phyloP scores from a whole-genome alignment of 2,329 filamentous ascomycete genomes.

The Penicillium olsonii region DNA sequence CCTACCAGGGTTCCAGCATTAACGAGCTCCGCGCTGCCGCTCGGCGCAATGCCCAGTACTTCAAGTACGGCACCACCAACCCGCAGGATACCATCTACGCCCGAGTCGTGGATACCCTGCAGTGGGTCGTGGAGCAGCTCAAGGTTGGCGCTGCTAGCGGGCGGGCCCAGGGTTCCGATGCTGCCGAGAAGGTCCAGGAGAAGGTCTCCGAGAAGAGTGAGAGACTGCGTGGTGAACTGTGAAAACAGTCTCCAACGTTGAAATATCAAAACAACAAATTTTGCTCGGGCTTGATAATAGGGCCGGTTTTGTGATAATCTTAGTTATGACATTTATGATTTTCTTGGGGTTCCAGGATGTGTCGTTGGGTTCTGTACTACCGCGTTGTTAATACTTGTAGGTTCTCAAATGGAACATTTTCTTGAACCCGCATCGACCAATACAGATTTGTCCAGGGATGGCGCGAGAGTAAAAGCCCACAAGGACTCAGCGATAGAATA shows the following conservation, averaged over 20 bases:
- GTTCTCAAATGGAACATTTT: no score
- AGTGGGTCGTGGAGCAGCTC: slow-evolving; percentile 53
- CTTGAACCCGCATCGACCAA: no score
- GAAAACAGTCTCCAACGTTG: slow-evolving; percentile 6
- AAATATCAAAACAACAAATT: slow-evolving; percentile 1
- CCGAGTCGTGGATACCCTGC: slow-evolving; percentile 54
- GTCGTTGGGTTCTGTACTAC: background rate
- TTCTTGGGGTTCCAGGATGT: slow-evolving; percentile 6
- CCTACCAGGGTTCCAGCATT: slow-evolving; percentile 66
- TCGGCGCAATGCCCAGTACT: slow-evolving; percentile 73
- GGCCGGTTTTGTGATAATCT: slow-evolving; percentile 4
- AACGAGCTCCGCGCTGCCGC: slow-evolving; percentile 72
- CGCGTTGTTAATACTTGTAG: no score
- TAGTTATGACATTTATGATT: slow-evolving; percentile 23
- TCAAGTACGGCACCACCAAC: slow-evolving; percentile 71
- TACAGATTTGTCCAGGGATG: no score
- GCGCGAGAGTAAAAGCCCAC: no score
- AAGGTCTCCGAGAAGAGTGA: slow-evolving; percentile 55
- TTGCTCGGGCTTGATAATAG: background rate
- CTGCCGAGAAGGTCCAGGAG: slow-evolving; percentile 45
- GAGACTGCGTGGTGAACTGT: slow-evolving; percentile 35
- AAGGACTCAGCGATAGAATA: no score
- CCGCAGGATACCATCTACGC: slow-evolving; percentile 67
- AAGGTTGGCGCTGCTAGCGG: slow-evolving; percentile 51
- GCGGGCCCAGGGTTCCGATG: slow-evolving; percentile 50